Base-by-base conservation (phyloP, 805 yeast species). In the Ogataea glucozyma region DNA sequence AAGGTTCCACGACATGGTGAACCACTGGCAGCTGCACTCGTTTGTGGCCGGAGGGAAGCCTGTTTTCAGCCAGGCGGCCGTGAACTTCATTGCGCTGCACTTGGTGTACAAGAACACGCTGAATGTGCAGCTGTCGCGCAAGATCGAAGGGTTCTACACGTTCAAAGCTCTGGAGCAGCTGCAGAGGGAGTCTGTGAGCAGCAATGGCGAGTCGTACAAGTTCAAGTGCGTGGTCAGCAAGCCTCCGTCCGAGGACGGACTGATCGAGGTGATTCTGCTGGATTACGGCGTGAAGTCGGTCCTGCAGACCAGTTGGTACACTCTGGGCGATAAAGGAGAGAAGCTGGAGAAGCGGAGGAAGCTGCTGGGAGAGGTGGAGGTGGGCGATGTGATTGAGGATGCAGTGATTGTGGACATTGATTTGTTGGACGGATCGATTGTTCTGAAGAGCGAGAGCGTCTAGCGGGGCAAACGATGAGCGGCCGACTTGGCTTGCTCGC, bases 1-100 rank as follows among this genome's bases (percentile, higher is more conserved):
- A 60, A 70, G 98, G 50, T 85, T 77, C 51, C 81, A 85, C 6
- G 98, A 91, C 60, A 63, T 89, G 47, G 61, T 89, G 7, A 83
- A 83, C 55, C 97, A 90, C 56, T 77, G 90, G 78, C 91, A 85
- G 54, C 48, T 87, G 1, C 83, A 79, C 42, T 58, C 78, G 1
- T 61, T 56, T 41, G 43, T 82, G 12, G 49, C 48, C 3, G 49
- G 48, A 12, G 60, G 52, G 24, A 54, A 38, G 45, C 52, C 61
- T 1, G 29, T 53, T n/a, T 75, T 73, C 49, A 42, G 54, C 1
- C 50, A 61, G 26, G 52, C 52, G 2, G 62, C 70, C 13, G 52
- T 75, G 5, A 61, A 65, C 19, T 60, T 66, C 26, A 52, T 73
- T 35, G 57, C 71, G 7, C 51, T 69, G 49, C 76, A 75, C 38